phyloP scores from a whole-genome alignment of 1,139 yeast genomes.

The Candida glucosophila region DNA sequence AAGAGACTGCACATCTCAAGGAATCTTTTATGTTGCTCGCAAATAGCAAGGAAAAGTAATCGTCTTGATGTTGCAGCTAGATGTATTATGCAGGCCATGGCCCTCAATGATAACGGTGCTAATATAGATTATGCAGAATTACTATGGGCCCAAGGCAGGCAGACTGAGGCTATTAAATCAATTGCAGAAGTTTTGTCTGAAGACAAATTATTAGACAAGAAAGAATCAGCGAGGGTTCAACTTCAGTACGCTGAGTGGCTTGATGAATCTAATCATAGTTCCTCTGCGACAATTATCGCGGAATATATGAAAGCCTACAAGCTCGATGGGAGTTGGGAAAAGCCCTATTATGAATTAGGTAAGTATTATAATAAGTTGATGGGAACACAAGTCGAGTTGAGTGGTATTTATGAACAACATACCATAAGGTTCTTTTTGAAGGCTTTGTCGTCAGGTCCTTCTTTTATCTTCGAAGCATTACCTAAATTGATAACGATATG shows the following conservation, averaged over 20 bases:
- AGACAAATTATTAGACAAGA: constrained; percentile 8
- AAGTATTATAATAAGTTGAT: constrained; percentile 68
- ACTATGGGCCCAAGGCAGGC: constrained; percentile 87
- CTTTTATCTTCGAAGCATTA: constrained; percentile 71
- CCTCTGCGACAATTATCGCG: constrained; percentile 62
- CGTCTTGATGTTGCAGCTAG: constrained; percentile 70
- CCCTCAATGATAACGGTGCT: constrained; percentile 41
- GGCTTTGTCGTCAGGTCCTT: constrained; percentile 62
- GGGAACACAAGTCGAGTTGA: constrained; percentile 45
- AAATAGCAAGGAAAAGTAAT: constrained; percentile 59
- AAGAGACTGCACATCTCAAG: constrained; percentile 25
- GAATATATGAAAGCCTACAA: constrained; percentile 58
- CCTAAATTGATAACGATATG: constrained; percentile 88
- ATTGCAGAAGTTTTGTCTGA: constrained; percentile 36
- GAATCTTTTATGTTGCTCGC: constrained; percentile 54
- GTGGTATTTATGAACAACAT: constrained; percentile 60
- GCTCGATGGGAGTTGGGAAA: constrained; percentile 62
- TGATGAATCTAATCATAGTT: constrained; percentile 78
- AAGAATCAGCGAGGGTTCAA: constrained; percentile 44
- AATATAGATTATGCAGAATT: constrained; percentile 77
- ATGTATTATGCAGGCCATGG: constrained; percentile 61
- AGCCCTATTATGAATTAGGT: constrained; percentile 75
- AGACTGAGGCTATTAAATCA: constrained; percentile 71
- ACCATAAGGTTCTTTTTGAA: constrained; percentile 58
- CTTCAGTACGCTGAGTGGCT: constrained; percentile 84